These are phyloP conservation scores for Zarea fungicola DNA, from an alignment of 2,329 filamentous ascomycete species.

Conservation along the genomic window DNA sequence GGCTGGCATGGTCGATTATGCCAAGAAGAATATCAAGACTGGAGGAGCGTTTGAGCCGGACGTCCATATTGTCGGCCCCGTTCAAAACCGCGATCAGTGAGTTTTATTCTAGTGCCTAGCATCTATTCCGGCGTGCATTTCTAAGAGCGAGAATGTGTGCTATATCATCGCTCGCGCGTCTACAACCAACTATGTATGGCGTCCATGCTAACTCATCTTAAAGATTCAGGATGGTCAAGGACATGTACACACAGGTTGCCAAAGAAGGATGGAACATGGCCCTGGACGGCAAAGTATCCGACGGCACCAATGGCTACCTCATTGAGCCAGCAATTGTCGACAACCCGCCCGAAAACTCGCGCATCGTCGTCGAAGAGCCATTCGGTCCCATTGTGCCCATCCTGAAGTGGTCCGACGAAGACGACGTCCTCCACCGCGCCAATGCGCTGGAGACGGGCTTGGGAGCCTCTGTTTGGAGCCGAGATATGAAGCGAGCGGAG, in stretches of 20 bases:
- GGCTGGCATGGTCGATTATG: slow-evolving; percentile 27
- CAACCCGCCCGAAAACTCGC: slow-evolving; percentile 51
- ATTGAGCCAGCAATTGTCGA: slow-evolving; percentile 55
- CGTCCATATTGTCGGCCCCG: slow-evolving; percentile 51
- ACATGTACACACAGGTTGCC: slow-evolving; percentile 46
- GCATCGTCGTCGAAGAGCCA: slow-evolving; percentile 51
- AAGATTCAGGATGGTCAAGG: slow-evolving; percentile 52
- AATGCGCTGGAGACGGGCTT: slow-evolving; percentile 51
- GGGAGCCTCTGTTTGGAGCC: slow-evolving; percentile 52
- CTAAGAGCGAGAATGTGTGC: too few species aligned
- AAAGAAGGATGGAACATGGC: slow-evolving; percentile 38
- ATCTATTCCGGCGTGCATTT: too few species aligned
- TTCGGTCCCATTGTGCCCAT: slow-evolving; percentile 59
- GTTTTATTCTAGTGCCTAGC: too few species aligned
- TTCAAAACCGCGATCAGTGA: too few species aligned
- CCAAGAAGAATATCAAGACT: slow-evolving; percentile 23
- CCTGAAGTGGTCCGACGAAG: slow-evolving; percentile 55
- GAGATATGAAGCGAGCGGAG: slow-evolving; percentile 44
- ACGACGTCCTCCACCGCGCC: slow-evolving; percentile 52
- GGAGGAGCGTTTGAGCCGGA: slow-evolving; percentile 35
- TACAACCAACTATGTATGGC: too few species aligned
- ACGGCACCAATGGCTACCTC: slow-evolving; percentile 43
- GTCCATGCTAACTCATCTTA: too few species aligned
- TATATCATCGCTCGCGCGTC: too few species aligned
- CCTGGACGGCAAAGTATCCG: slow-evolving; percentile 17